These are phyloP conservation scores for Metahyphopichia silvanorum DNA, from an alignment of 805 yeast species.

Conservation along the genomic window DNA sequence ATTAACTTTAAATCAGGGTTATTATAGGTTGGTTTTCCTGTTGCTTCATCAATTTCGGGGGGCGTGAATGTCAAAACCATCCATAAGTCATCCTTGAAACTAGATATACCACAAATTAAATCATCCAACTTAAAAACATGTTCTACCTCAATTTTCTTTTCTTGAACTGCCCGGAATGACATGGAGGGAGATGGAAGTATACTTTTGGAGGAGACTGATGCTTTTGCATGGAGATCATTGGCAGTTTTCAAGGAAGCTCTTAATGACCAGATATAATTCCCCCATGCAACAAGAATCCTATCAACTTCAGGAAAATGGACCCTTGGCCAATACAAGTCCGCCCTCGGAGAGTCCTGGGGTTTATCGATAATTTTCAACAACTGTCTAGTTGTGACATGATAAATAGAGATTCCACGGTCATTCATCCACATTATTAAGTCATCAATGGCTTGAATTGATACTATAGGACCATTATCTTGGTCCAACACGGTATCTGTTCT, in stretches of 20 bases:
- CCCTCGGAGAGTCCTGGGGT: constrained; percentile 55
- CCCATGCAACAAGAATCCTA: constrained; percentile 80
- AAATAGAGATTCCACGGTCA: constrained; percentile 72
- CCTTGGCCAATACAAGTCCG: constrained; percentile 84
- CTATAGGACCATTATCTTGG: constrained; percentile 64
- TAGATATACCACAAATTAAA: constrained; percentile 72
- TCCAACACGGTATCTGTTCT: constrained; percentile 66
- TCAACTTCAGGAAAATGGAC: constrained; percentile 63
- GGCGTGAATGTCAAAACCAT: constrained; percentile 55
- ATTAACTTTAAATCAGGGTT: constrained; percentile 77
- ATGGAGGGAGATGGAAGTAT: constrained; percentile 54
- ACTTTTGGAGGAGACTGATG: constrained; percentile 23
- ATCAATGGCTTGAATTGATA: constrained; percentile 59
- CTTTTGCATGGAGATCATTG: constrained; percentile 10
- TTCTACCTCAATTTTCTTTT: constrained; percentile 44
- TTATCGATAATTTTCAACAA: constrained; percentile 51
- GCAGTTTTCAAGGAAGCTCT: constrained; percentile 34
- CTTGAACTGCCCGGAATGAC: constrained; percentile 45
- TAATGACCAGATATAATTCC: constrained; percentile 68
- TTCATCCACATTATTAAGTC: constrained; percentile 79
- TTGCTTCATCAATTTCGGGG: constrained; percentile 21
- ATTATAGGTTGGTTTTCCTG: constrained; percentile 21
- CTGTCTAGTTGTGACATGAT: constrained; percentile 51
- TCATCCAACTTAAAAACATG: constrained; percentile 46
- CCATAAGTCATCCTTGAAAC: constrained; percentile 69